Evolutionary conservation across 2,329 filamentous ascomycete species (phyloP), one percentile per base, ranked within the genome.

Genomic region (Sclerotinia spermophila): DNA sequence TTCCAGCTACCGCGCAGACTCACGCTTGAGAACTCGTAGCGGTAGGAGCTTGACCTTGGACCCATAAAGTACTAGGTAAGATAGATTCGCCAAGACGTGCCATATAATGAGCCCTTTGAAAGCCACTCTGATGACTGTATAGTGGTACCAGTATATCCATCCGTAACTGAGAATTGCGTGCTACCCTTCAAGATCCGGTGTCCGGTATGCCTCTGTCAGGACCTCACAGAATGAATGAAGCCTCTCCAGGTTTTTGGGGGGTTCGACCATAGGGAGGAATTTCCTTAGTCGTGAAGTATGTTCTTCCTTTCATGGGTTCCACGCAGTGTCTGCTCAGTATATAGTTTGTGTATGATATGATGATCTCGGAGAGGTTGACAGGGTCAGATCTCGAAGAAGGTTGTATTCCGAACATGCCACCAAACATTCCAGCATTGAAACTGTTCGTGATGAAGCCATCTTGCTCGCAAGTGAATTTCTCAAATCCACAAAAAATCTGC

Each of bases 391-490:
- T 11, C 24, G 38, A 38, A 8, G 19, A n/a, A 27, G n/a, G 5
- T 21, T n/a, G 30, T 65, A 8, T 27, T 30, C 2, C 0, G 45
- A 21, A 45, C 5, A 99, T 97, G 58, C 94, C 95, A 77, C 96
- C 92, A 74, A 97, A 90, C 38, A 98, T 92, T 81, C 98, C 95
- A 21, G 93, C 93, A 72, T 94, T 92, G 71, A 98, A 84, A 73
- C 96, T 91, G 72, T 92, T 86, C 5, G 77, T 76, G 17, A 73
- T 74, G 15, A 67, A 74, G 48, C 66, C 60, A 79, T 77, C 65
- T 73, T 75, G 24, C 74, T 74, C 11, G 78, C 71, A 24, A 79
- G 62, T 11, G 73, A 73, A 7, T 1, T 53, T 13, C 74, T 70
- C 24, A 76, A 17, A 1, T 27, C n/a, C 2, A 83, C 79, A 38